phyloP scores from a whole-genome alignment of 2,329 filamentous ascomycete species.

The Ophiocordyceps polyrhachis-furcata region DNA sequence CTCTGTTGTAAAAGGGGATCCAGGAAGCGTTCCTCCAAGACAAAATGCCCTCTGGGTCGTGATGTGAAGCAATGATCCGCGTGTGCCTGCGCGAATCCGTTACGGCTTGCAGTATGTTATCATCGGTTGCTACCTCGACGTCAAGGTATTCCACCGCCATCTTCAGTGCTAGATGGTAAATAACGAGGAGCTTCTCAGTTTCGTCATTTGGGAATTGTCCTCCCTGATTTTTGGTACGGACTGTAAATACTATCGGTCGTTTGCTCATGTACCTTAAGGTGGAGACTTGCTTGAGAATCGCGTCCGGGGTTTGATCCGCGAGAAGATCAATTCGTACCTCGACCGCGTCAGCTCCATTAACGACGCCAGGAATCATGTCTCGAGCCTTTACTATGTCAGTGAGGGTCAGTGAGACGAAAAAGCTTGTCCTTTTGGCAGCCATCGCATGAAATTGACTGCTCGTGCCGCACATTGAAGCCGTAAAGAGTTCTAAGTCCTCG shows the following conservation, averaged over 20 bases:
- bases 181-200: constrained; percentile 46
- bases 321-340: constrained; percentile 88
- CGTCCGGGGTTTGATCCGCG: constrained; percentile 56
- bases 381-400: constrained; percentile 49
- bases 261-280: constrained; percentile 53
- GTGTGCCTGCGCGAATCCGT: constrained; percentile 49
- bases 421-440: constrained; percentile 49
- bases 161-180: constrained; percentile 64
- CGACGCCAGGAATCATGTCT: constrained; percentile 49
- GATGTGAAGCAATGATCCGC: constrained; percentile 85
- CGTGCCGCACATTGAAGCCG: constrained; percentile 18
- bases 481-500: constrained; percentile 17
- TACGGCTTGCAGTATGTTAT: constrained; percentile 52
- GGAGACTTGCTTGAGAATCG: constrained; percentile 64
- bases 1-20: constrained; percentile 77
- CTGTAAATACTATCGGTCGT: constrained; percentile 78
- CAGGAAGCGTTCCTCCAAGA: constrained; percentile 90
- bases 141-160: constrained; percentile 87
- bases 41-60: constrained; percentile 61
- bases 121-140: constrained; percentile 72
- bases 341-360: constrained; percentile 78
- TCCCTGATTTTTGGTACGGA: constrained; percentile 71
- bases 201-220: constrained; percentile 71
- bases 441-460: constrained; percentile 26
- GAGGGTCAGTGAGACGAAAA: constrained; percentile 82